A percentile compares a stretch with the other conserved stretches of the same genome.
Conservation (phyloP, 768 basidiomycete genomes). For the Trametopsis cervina region DNA sequence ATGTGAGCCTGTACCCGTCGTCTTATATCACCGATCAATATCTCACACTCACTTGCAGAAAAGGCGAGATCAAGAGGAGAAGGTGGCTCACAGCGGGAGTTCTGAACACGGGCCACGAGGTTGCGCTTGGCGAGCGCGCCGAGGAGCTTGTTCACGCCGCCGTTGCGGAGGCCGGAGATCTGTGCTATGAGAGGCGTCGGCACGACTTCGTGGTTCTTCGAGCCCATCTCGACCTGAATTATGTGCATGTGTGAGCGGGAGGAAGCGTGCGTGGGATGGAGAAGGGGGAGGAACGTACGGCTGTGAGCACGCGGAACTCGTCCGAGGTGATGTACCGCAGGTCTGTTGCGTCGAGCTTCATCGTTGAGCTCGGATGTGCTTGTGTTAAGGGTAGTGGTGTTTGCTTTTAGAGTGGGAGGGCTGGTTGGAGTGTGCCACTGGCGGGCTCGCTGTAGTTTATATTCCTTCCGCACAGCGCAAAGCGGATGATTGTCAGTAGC, state of each 20-base stretch:
- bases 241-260: background rate
- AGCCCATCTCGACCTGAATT: slow-evolving; percentile 88
- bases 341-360: slow-evolving; percentile 95
- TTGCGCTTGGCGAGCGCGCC: slow-evolving; percentile 89
- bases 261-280: background rate
- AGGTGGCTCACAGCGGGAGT: slow-evolving; percentile 83
- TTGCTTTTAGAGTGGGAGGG: background rate
- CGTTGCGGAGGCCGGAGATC: slow-evolving; percentile 86
- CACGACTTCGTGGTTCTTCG: slow-evolving; percentile 96
- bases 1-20: slow-evolving; percentile 94
- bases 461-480: too few relatives aligned
- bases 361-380: slow-evolving; percentile 22
- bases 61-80: too few relatives aligned
- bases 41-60: too few relatives aligned
- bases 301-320: slow-evolving; percentile 94
- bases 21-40: slow-evolving; percentile 55
- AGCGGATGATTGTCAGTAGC: too few relatives aligned
- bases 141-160: slow-evolving; percentile 90
- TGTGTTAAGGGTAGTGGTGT: background rate
- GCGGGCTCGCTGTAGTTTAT: too few relatives aligned
- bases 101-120: slow-evolving; percentile 83
- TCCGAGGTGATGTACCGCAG: slow-evolving; percentile 87
- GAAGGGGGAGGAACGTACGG: slow-evolving; percentile 38
- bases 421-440: background rate
- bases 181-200: slow-evolving; percentile 85